Conservation (phyloP, 768 basidiomycete genomes). For the Sistotremastrum suecicum region DNA sequence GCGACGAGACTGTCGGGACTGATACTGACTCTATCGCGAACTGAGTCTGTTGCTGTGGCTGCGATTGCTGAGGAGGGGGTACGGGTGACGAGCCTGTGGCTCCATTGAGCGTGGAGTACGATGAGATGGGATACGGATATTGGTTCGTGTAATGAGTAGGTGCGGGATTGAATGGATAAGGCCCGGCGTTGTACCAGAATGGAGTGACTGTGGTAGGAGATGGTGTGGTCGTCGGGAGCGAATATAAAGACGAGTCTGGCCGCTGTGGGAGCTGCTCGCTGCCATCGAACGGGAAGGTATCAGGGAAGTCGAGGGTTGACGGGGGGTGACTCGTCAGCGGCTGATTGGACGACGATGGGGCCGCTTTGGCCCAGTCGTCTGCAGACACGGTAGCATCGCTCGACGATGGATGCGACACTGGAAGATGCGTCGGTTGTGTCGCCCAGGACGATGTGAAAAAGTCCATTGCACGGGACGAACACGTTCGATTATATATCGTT, state of each 20-base stretch:
- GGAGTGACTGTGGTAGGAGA: slow-evolving; percentile 24
- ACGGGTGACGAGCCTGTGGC: slow-evolving; percentile 34
- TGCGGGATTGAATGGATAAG: slow-evolving; percentile 42
- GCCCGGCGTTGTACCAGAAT: slow-evolving; percentile 24
- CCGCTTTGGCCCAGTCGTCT: no score
- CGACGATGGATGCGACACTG: no score
- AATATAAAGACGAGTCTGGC: no score
- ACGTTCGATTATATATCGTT: no score
- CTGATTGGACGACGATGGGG: background rate
- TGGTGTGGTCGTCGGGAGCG: slow-evolving; percentile 23
- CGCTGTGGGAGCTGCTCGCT: no score
- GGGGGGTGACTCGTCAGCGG: no score
- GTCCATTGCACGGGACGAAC: no score
- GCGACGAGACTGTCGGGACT: slow-evolving; percentile 13
- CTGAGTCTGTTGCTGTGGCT: slow-evolving; percentile 14
- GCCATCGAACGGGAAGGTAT: no score
- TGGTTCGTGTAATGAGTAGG: slow-evolving; percentile 29
- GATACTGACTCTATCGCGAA: slow-evolving; percentile 4
- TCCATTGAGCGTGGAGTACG: slow-evolving; percentile 65
- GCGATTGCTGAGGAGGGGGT: slow-evolving; percentile 18
- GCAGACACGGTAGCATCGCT: no score
- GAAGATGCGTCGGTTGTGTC: no score
- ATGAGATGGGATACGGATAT: slow-evolving; percentile 43
- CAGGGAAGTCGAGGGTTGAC: no score
- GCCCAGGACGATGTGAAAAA: no score